These are phyloP conservation scores for Protomyces arabidopsidicola DNA, from an alignment of 1,139 yeast genomes.

Conservation along the genomic window DNA sequence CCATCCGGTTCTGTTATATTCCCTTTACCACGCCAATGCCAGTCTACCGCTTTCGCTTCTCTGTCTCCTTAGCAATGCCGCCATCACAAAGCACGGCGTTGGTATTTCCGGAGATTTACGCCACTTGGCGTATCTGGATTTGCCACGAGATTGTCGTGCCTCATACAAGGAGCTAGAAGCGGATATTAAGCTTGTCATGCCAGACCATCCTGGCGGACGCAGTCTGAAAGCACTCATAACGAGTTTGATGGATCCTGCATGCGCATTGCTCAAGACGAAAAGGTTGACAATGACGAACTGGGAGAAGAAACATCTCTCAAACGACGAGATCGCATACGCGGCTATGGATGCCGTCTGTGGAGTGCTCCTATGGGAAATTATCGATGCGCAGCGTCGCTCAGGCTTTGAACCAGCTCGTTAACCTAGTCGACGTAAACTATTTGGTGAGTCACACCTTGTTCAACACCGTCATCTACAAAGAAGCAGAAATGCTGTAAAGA, in stretches of 20 bases:
- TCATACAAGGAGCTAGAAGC: slow-evolving; percentile 9
- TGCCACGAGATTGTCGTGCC: background rate
- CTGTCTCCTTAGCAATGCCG: background rate
- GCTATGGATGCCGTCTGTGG: slow-evolving; percentile 20
- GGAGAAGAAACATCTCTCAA: background rate
- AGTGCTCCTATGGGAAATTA: background rate
- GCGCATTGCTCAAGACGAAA: slow-evolving; percentile 9
- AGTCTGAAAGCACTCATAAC: slow-evolving; percentile 19
- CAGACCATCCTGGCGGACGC: background rate
- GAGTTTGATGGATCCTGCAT: slow-evolving; percentile 5
- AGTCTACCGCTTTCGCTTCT: background rate
- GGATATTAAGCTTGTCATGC: background rate
- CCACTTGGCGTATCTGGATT: background rate
- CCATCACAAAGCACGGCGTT: slow-evolving; percentile 9
- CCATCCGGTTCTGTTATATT: slow-evolving; percentile 8
- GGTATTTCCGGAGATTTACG: slow-evolving; percentile 10
- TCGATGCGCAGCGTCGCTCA: background rate
- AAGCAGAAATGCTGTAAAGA: too few species aligned
- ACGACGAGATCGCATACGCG: slow-evolving; percentile 9
- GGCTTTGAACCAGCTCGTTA: too few species aligned
- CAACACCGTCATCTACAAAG: too few species aligned
- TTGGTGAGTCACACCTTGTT: too few species aligned
- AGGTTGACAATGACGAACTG: slow-evolving; percentile 19
- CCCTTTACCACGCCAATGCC: slow-evolving; percentile 13
- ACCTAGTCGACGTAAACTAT: too few species aligned